Evolutionary conservation across 2,329 filamentous ascomycete species (phyloP).

Genomic region (Aspergillus sp.): DNA sequence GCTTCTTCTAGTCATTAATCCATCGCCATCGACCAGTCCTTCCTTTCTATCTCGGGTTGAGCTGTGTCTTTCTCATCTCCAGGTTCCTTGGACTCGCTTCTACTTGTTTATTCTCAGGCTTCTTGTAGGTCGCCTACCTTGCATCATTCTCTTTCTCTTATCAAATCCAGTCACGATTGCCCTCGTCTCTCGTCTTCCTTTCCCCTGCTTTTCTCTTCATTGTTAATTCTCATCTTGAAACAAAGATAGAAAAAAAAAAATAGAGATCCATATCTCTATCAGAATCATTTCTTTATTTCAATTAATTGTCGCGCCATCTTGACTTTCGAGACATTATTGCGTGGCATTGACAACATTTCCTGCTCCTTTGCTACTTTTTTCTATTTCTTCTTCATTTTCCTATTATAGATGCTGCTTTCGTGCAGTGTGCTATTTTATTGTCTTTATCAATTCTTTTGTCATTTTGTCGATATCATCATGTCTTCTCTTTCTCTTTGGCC

Average conservation of each 20-base stretch:
- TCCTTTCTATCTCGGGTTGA: not conserved
- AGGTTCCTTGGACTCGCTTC: not conserved
- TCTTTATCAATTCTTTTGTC: slow-evolving; percentile 7
- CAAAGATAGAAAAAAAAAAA: not conserved
- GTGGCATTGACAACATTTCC: slow-evolving; percentile 2
- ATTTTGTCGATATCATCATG: slow-evolving; percentile 1
- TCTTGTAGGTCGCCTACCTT: slow-evolving; percentile 39
- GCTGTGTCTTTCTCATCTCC: not conserved
- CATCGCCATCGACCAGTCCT: too few relatives aligned
- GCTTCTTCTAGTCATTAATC: not conserved
- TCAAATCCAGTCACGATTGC: slow-evolving; percentile 10
- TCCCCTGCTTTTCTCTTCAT: slow-evolving; percentile 11
- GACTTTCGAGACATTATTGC: slow-evolving; percentile 9
- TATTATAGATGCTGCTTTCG: not conserved
- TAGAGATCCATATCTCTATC: too few relatives aligned
- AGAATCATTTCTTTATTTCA: too few relatives aligned
- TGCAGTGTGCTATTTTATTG: slow-evolving; percentile 1
- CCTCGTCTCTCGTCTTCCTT: slow-evolving; percentile 14
- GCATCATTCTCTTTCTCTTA: slow-evolving; percentile 15
- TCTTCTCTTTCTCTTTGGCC: slow-evolving; percentile 10
- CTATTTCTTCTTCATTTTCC: slow-evolving; percentile 7
- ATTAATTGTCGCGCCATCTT: slow-evolving; percentile 10
- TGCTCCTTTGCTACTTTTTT: slow-evolving; percentile 6
- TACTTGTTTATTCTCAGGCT: slow-evolving; percentile 24
- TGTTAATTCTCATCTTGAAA: slow-evolving; percentile 2